Evolutionary conservation across 805 yeast genomes (phyloP), one percentile per base, ranked within the genome.

Genomic region (Hemisphaericaspora nanyangensis): DNA sequence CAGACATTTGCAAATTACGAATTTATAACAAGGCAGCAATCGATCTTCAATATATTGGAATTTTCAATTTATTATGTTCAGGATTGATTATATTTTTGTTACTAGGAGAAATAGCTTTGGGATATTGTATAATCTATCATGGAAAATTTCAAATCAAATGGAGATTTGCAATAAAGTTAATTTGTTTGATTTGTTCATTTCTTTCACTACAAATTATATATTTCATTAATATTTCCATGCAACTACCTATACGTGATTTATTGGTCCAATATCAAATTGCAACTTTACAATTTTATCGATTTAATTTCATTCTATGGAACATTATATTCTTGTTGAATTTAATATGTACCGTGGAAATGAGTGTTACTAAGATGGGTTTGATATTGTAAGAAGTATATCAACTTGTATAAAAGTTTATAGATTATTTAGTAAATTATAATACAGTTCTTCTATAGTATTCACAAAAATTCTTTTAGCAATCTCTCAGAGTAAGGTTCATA

Each of bases 1-100:
- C 11, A 12, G 25, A 31, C 13, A 19, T 41, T 13, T 41, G 44
- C 22, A 7, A 17, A n/a, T 30, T 41, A 15, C 31, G 29, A 19
- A 8, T 17, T 11, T 41, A 32, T 17, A 41, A 38, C 17, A 10
- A 11, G 4, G 27, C n/a, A 17, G 31, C 41, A 6, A 1, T 28
- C 1, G 7, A 29, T 24, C 15, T 41, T 7, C 33, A 26, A 16
- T 20, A 28, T 20, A 6, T 31, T 7, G 26, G 28, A 1, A 24
- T 35, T 2, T 17, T 28, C 17, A 10, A 13, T 13, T 19, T 17
- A 4, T 7, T 5, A 2, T 26, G 11, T 29, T 7, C 10, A 16
- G 11, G 13, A 29, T 19, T 22, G 11, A 6, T 26, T 17, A 4
- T 28, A 13, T 24, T 33, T 10, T 16, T 26, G 3, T n/a, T 26